phyloP scores from a whole-genome alignment of 495 filamentous ascomycete genomes.

The Aspergillus cavernicola region DNA sequence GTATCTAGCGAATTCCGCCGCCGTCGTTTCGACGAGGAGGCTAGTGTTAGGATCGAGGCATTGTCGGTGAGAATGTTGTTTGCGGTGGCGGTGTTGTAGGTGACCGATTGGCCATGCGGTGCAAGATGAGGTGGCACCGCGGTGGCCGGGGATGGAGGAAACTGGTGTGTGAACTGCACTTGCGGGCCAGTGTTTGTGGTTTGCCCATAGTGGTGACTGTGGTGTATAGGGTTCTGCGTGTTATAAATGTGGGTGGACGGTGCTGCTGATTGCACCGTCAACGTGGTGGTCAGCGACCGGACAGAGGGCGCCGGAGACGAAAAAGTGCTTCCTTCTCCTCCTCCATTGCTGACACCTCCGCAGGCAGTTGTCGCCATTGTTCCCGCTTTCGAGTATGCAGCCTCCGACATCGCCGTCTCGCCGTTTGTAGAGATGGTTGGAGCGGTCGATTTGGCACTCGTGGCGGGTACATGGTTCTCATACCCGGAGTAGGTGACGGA shows the following conservation, averaged over 20 bases:
- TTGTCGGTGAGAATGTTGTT: conserved; percentile 92
- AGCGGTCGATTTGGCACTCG: conserved; percentile 66
- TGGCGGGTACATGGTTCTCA: conserved; percentile 52
- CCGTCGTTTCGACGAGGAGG: conserved; percentile 87
- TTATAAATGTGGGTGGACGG: conserved; percentile 59
- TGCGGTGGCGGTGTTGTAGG: conserved; percentile 84
- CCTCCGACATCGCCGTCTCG: conserved; percentile 68
- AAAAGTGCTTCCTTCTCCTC: conserved; percentile 79
- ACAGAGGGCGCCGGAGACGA: conserved; percentile 91
- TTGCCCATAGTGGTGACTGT: conserved; percentile 41
- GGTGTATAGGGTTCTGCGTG: conserved; percentile 31
- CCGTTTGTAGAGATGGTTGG: conserved; percentile 79
- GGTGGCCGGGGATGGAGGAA: conserved; percentile 71
- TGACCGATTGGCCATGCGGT: conserved; percentile 66
- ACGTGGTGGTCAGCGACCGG: conserved; percentile 86
- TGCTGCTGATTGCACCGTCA: conserved; percentile 88
- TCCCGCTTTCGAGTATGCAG: conserved; percentile 72
- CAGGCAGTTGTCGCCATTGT: conserved; percentile 64
- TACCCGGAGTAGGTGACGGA: conserved; percentile 58
- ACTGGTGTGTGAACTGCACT: conserved; percentile 84
- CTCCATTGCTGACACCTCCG: conserved; percentile 61
- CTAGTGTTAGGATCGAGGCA: conserved; percentile 93
- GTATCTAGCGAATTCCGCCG: conserved; percentile 90
- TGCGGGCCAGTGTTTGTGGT: conserved; percentile 46
- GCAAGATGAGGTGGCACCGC: conserved; percentile 78